Evolutionary conservation across 148 eudicot genomes (phyloP), one percentile per base, ranked within the genome.

Genomic region (Rhododendron griersonianum): DNA sequence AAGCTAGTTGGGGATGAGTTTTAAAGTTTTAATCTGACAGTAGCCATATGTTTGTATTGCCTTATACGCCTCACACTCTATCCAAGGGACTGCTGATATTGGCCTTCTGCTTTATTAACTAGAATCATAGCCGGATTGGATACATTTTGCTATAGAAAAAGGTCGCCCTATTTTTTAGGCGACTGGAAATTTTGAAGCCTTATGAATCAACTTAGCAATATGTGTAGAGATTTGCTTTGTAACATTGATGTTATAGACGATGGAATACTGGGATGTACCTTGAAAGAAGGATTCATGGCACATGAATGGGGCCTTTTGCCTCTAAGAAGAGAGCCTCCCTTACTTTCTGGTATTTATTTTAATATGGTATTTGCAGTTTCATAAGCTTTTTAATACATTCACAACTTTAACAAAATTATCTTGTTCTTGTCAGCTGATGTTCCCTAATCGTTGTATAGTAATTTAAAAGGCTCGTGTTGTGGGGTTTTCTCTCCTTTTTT

Each of bases 241-340:
- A 25, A 23, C 1, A 16, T 11, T 48, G 82, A 80, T 8, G 44
- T 13, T 25, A 1, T 25, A 25, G 19, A 80, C 18, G 23, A 6
- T 48, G 57, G 7, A 15, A 19, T 78, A 30, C 30, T 28, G 41
- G 39, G 59, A 11, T 50, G 39, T 48, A 45, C 33, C 14, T 5
- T 80, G 37, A 63, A 59, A 57, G 84, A 82, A 57, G 84, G 33
- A 59, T 37, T 14, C n/a, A 82, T 82, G 33, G 63, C 50, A 13
- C 48, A 35, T 37, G 2, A 11, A 30, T 57, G 61, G 25, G 73
- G 44, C 73, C 50, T 81, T 77, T 61, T 82, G 45, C 50, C 37
- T 81, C 67, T 19, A 59, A 10, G 59, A 35, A 57, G 74, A 82
- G 18, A 33, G 65, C n/a, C 37, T 35, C 25, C 13, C 57, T 81